Evolutionary conservation across 2,329 filamentous ascomycete species (phyloP).

Genomic region (Calonectria hongkongensis): DNA sequence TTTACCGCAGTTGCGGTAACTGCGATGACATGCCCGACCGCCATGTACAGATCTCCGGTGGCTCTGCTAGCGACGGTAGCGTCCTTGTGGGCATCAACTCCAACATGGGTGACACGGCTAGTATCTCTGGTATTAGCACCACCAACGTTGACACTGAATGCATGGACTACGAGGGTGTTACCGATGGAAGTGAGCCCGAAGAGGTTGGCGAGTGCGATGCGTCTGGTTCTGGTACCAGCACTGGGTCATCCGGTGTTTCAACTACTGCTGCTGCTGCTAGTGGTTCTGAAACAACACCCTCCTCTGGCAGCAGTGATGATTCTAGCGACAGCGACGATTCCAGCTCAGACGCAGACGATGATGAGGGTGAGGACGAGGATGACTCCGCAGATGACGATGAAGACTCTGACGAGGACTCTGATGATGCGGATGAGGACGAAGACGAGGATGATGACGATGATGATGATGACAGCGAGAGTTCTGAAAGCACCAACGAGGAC

Average conservation of each 20-base stretch:
- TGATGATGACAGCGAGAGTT: not conserved
- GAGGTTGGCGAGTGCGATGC: conserved; percentile 31
- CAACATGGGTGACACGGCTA: conserved; percentile 30
- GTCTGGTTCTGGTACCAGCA: conserved; percentile 21
- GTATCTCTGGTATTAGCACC: conserved; percentile 25
- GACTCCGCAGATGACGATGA: not conserved
- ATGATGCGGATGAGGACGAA: not conserved
- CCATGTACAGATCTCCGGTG: conserved; percentile 27
- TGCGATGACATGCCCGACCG: conserved; percentile 33
- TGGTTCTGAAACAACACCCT: conserved; percentile 1
- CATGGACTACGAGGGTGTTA: conserved; percentile 31
- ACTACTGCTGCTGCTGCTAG: conserved; percentile 8
- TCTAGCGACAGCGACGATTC: conserved; percentile 2
- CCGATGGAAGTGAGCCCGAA: conserved; percentile 27
- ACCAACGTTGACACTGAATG: conserved; percentile 20
- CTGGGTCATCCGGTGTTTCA: conserved; percentile 10
- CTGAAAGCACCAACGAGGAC: not conserved
- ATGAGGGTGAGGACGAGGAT: not conserved
- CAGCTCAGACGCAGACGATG: not conserved
- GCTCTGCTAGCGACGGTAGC: conserved; percentile 23
- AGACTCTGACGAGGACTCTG: conserved; percentile 52
- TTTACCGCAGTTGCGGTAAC: conserved; percentile 34
- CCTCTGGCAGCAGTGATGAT: conserved; percentile 2
- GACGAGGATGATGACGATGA: conserved; percentile 52
- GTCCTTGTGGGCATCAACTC: conserved; percentile 33